These are phyloP conservation scores for Pichia sp. DNA, from an alignment of 1,139 yeast species.

Conservation along the genomic window DNA sequence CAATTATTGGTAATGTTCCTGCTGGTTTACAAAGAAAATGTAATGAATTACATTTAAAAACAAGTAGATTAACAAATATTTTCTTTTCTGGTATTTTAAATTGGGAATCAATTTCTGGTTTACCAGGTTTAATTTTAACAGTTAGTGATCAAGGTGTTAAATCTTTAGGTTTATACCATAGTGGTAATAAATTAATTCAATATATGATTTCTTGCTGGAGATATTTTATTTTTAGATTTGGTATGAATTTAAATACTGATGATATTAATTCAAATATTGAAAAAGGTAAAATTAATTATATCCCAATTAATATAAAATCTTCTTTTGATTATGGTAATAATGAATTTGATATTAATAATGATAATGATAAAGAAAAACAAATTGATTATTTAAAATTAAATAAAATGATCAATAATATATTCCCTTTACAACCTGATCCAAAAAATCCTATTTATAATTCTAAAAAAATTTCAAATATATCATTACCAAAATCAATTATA, in stretches of 20 bases:
- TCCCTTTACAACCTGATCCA: slow-evolving; percentile 18
- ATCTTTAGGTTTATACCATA: slow-evolving; percentile 38
- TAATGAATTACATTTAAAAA: slow-evolving; percentile 47
- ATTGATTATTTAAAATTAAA: slow-evolving; percentile 12
- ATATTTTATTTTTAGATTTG: slow-evolving; percentile 79
- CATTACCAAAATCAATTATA: slow-evolving; percentile 20
- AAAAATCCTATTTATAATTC: slow-evolving; percentile 12
- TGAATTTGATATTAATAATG: too few species aligned
- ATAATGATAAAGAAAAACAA: background rate
- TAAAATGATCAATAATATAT: slow-evolving; percentile 17
- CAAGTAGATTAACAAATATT: slow-evolving; percentile 53
- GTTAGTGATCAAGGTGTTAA: slow-evolving; percentile 75
- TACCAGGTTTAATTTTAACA: slow-evolving; percentile 84
- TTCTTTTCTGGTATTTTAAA: slow-evolving; percentile 68
- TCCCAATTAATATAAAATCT: slow-evolving; percentile 40
- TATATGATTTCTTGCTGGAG: slow-evolving; percentile 77
- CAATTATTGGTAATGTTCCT: slow-evolving; percentile 72
- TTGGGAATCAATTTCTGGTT: slow-evolving; percentile 79
- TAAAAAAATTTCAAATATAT: slow-evolving; percentile 18
- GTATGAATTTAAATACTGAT: slow-evolving; percentile 46
- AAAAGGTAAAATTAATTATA: slow-evolving; percentile 47
- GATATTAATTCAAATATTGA: slow-evolving; percentile 41
- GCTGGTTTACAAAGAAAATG: slow-evolving; percentile 81
- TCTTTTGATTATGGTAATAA: slow-evolving; percentile 1
- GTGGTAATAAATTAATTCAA: slow-evolving; percentile 38